Evolutionary conservation across 2,329 filamentous ascomycete genomes (phyloP), one percentile per base, ranked within the genome.

Genomic region (Bimuria novae-zelandiae): DNA sequence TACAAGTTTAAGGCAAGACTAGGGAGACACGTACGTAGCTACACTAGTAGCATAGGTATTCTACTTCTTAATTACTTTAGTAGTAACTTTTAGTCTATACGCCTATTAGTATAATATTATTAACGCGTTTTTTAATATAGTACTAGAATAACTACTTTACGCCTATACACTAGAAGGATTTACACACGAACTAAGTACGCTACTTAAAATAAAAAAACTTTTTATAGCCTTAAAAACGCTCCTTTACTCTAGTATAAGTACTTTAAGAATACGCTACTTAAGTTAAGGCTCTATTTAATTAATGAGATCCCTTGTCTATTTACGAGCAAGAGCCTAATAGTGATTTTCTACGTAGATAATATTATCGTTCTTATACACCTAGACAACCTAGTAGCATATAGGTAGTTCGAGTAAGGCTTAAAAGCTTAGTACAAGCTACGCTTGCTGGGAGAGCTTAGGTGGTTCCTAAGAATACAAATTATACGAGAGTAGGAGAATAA

Each of bases 211-310:
- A 7, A 21, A 25, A 3, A 46, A 36, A 61, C 61, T 2, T 35
- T 65, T 10, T 65, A 64, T 51, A 50, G 55, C 2, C 51, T 64
- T 1, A 55, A 54, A 16, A 32, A 46, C 46, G 56, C 50, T 2
- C 59, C 54, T 17, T n/a, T 49, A 14, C 59, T 65, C 2, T 65
- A 36, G 59, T 55, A 55, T 19, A 36, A 51, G n/a, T 12, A 62
- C 32, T 51, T 61, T 6, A 52, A 29, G 4, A 43, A 33, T 21
- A 55, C 44, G 1, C 49, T 63, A 10, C n/a, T 14, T 32, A 21
- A 58, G 11, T 49, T 62, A 12, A 40, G 48, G 2, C 43, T 62
- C 3, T 4, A 46, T 12, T 2, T 44, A 19, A 48, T 62, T 2
- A 30, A 30, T 17, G 49, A 46, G 7, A 32, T 46, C 4, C 42